A percentile compares a stretch with the other conserved stretches of the same genome.
These are phyloP conservation scores for Candida anglica DNA, from an alignment of 805 yeast species.

Conservation along the genomic window DNA sequence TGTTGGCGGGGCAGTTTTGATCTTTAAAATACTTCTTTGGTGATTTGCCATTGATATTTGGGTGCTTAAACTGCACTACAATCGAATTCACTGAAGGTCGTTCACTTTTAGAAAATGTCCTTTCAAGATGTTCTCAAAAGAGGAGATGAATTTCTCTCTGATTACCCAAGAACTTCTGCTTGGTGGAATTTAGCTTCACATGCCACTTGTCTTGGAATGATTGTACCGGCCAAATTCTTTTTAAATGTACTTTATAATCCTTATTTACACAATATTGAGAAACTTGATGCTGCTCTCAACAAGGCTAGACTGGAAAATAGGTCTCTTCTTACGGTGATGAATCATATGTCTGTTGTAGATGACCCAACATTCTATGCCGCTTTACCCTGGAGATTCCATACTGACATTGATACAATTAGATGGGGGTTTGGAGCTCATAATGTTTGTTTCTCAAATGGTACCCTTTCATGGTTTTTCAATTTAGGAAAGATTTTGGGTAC, in stretches of 20 bases:
- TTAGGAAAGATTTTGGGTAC: slow-evolving; percentile 88
- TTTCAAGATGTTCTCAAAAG: slow-evolving; percentile 61
- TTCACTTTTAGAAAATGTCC: slow-evolving; percentile 57
- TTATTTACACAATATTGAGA: slow-evolving; percentile 55
- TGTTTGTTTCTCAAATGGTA: slow-evolving; percentile 66
- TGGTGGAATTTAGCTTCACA: slow-evolving; percentile 70
- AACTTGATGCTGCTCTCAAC: slow-evolving; percentile 60
- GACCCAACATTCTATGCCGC: slow-evolving; percentile 91
- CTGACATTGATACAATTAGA: slow-evolving; percentile 62
- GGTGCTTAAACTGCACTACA: background rate
- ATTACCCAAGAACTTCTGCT: slow-evolving; percentile 54
- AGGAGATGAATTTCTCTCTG: slow-evolving; percentile 67
- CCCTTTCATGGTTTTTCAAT: slow-evolving; percentile 63
- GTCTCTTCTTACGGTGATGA: slow-evolving; percentile 81
- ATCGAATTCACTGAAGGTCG: background rate
- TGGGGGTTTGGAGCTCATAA: slow-evolving; percentile 97
- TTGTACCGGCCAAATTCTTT: slow-evolving; percentile 59
- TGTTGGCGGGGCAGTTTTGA: no score
- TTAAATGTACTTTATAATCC: slow-evolving; percentile 63
- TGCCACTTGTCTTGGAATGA: slow-evolving; percentile 62
- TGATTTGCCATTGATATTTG: slow-evolving; percentile 3
- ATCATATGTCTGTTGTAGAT: slow-evolving; percentile 88
- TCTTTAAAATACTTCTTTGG: slow-evolving; percentile 6
- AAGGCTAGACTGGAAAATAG: slow-evolving; percentile 64
- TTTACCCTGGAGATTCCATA: slow-evolving; percentile 66